Conservation (phyloP, 176 grass and related monocot genomes). For the Oryza nivara region DNA sequence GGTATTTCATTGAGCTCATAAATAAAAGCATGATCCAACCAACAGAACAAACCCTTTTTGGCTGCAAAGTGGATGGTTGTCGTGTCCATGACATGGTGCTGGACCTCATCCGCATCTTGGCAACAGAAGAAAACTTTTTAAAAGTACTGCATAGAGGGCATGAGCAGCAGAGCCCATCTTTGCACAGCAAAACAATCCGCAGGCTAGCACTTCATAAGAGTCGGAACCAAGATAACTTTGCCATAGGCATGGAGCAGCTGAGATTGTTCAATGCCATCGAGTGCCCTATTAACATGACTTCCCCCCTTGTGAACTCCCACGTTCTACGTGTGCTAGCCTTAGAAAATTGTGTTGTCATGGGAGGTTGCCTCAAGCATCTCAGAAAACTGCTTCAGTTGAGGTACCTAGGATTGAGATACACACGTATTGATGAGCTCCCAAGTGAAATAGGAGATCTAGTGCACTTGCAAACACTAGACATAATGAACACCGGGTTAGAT, state of each 20-base stretch:
- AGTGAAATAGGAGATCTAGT: neutral
- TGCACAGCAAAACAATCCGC: neutral
- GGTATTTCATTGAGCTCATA: neutral
- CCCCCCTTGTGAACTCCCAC: neutral
- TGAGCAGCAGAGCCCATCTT: neutral
- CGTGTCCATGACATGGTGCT: neutral
- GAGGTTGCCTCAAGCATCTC: neutral
- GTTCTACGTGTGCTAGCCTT: neutral
- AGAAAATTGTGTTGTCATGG: neutral
- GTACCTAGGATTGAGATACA: neutral
- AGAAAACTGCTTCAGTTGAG: neutral
- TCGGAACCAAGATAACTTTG: neutral
- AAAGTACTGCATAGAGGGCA: neutral
- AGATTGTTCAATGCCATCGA: neutral
- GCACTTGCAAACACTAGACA: neutral
- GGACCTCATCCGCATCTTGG: neutral
- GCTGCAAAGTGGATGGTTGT: neutral
- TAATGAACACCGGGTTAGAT: neutral
- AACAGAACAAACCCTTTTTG: too few relatives aligned
- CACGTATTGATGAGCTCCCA: neutral
- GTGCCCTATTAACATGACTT: neutral
- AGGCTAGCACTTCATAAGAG: neutral
- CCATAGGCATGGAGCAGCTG: neutral
- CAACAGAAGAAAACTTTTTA: constrained; percentile 30
- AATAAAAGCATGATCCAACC: constrained; percentile 28